These are phyloP conservation scores for Cucumis sativus DNA, from an alignment of 306 rosid genomes.

Conservation along the genomic window DNA sequence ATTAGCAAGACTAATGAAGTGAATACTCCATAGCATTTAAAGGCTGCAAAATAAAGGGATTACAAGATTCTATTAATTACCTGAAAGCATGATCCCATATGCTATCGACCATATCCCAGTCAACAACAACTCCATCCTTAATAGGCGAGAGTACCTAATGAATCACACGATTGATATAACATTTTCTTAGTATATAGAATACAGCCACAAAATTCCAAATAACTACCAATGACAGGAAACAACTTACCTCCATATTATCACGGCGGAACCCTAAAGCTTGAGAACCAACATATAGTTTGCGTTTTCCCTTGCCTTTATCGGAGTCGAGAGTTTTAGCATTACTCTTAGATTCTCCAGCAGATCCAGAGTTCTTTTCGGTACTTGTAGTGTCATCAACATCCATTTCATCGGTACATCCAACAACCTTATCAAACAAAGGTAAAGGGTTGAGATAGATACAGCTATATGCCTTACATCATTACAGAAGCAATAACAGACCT, in stretches of 20 bases:
- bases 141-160: constrained; percentile 67
- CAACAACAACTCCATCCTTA: constrained; percentile 85
- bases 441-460: constrained; percentile 5
- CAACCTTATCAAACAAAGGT: constrained; percentile 44
- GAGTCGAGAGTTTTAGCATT: constrained; percentile 36
- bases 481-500: background rate
- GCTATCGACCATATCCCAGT: constrained; percentile 94
- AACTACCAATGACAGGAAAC: background rate
- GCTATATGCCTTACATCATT: background rate
- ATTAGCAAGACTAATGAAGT: background rate
- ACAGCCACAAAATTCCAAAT: background rate
- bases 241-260: constrained; percentile 79
- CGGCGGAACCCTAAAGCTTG: constrained; percentile 89
- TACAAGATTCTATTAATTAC: constrained; percentile 16
- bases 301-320: constrained; percentile 69
- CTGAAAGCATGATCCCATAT: constrained; percentile 99
- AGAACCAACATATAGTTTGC: constrained; percentile 79
- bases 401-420: constrained; percentile 87
- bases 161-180: constrained; percentile 8
- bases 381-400: constrained; percentile 67
- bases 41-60: background rate
- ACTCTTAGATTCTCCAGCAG: constrained; percentile 48
- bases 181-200: background rate
- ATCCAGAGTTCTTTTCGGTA: constrained; percentile 49
- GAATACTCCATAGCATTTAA: background rate